Conservation (phyloP, 306 rosid species). For the Gleditsia sinensis region DNA sequence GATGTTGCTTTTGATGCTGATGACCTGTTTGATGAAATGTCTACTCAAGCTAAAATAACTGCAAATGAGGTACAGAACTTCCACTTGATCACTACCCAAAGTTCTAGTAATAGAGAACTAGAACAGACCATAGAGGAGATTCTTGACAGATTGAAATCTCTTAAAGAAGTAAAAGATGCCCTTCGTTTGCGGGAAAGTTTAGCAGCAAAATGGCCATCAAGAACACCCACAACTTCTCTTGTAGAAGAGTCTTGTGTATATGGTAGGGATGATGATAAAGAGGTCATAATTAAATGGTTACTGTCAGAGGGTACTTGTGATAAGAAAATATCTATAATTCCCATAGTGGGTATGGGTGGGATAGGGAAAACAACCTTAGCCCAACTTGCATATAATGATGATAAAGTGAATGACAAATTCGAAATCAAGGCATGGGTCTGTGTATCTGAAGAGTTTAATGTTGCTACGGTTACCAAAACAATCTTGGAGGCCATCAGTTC, state of each 20-base stretch:
- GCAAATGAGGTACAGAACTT: background rate
- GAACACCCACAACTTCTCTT: background rate
- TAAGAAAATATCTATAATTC: slow-evolving; percentile 9
- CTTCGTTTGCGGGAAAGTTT: background rate
- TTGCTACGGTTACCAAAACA: slow-evolving; percentile 12
- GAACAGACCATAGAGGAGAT: background rate
- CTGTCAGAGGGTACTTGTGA: background rate
- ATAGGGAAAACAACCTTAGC: slow-evolving; percentile 43
- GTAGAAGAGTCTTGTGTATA: slow-evolving; percentile 14
- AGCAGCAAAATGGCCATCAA: background rate
- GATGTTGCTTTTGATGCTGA: background rate
- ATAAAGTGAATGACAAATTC: background rate
- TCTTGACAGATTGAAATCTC: background rate
- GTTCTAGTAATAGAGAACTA: background rate
- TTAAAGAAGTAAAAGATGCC: slow-evolving; percentile 1
- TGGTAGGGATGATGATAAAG: slow-evolving; percentile 37
- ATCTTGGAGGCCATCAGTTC: slow-evolving; percentile 23
- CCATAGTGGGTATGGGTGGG: slow-evolving; percentile 43
- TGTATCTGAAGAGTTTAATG: slow-evolving; percentile 34
- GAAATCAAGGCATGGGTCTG: too few species aligned
- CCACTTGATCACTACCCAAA: background rate
- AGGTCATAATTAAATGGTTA: slow-evolving; percentile 13
- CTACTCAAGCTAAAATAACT: background rate
- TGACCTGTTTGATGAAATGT: slow-evolving; percentile 27
- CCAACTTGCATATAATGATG: slow-evolving; percentile 36